Base-by-base conservation (phyloP, 2,329 filamentous ascomycete genomes). In the Scytalidium lignicola region DNA sequence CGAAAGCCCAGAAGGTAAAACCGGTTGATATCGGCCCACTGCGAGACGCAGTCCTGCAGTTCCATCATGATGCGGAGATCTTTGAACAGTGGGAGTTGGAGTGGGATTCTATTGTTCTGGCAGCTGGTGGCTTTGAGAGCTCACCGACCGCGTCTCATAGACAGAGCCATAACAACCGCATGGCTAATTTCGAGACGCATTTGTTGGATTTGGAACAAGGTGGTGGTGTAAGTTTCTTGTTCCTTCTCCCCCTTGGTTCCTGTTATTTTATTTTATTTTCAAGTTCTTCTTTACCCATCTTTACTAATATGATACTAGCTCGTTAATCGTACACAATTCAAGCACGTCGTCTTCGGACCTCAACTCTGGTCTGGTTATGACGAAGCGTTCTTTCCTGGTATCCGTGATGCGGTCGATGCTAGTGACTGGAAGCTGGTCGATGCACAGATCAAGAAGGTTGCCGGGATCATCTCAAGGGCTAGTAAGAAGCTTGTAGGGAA, bases 341-440 rank as follows among this genome's bases (percentile, higher is more conserved):
- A 95, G 67, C 93, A 96, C 68, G 79, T 95, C 62, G 72, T 99
- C 49, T 95, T 91, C 64, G 92, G 88, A 1, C 93, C 93, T 0
- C 81, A 89, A 61, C 73, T 81, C 2, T 91, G 89, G 85, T 84
- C 83, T 28, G 81, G 78, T 32, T 79, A 85, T 56, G 79, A 86
- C 26, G 78, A 79, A 49, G 79, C 79, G 0, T 80, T 80, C 53
- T 95, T 95, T 70, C 92, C 92, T 0, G 85, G 85, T n/a, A 86
- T 96, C 49, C 78, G 89, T 49, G 91, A 96, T 61, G 83, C 86
- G 8, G 74, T 96, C 39, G 80, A 87, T 53, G 78, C 74, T 3
- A 78, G 79, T 21, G 80, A 95, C 59, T 91, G 86, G 86, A 72
- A 69, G 1, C 66, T 79, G 12, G 86, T 87, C 2, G 82, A 86